These are phyloP conservation scores for Diplodia scrobiculata DNA, from an alignment of 2,329 filamentous ascomycete species.

Conservation along the genomic window DNA sequence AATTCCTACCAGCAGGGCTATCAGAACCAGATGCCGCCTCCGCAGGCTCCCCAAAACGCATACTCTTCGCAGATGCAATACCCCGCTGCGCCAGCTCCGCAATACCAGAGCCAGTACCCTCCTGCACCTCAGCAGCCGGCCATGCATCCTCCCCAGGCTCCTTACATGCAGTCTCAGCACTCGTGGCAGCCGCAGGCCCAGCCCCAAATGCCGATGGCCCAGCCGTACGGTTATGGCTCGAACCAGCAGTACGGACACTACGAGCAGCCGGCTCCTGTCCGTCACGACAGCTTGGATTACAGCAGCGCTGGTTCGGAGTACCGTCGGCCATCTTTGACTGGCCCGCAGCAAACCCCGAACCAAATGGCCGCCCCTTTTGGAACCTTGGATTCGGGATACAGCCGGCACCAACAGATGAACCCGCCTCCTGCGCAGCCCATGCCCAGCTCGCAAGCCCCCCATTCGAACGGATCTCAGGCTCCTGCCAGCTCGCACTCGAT, in stretches of 20 bases:
- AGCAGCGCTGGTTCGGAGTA: constrained; percentile 42
- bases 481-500: constrained; percentile 34
- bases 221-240: constrained; percentile 47
- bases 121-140: constrained; percentile 37
- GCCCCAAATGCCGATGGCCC: constrained; percentile 43
- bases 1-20: constrained; percentile 45
- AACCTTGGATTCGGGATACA: constrained; percentile 43
- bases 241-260: constrained; percentile 45
- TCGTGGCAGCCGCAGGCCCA: constrained; percentile 41
- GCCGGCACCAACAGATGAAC: constrained; percentile 42
- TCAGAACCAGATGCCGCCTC: constrained; percentile 45
- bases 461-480: constrained; percentile 30
- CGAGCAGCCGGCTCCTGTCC: constrained; percentile 41
- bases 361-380: constrained; percentile 42
- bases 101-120: constrained; percentile 42
- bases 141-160: constrained; percentile 38
- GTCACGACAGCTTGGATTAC: constrained; percentile 48
- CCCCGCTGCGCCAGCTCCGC: constrained; percentile 33
- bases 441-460: constrained; percentile 41
- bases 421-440: constrained; percentile 34
- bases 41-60: constrained; percentile 43
- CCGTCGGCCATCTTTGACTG: constrained; percentile 46
- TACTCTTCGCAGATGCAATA: constrained; percentile 47
- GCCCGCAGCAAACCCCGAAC: constrained; percentile 36
- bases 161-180: constrained; percentile 40